These are phyloP conservation scores for Cercospora janseana DNA, from an alignment of 2,329 filamentous ascomycete genomes.

Conservation along the genomic window DNA sequence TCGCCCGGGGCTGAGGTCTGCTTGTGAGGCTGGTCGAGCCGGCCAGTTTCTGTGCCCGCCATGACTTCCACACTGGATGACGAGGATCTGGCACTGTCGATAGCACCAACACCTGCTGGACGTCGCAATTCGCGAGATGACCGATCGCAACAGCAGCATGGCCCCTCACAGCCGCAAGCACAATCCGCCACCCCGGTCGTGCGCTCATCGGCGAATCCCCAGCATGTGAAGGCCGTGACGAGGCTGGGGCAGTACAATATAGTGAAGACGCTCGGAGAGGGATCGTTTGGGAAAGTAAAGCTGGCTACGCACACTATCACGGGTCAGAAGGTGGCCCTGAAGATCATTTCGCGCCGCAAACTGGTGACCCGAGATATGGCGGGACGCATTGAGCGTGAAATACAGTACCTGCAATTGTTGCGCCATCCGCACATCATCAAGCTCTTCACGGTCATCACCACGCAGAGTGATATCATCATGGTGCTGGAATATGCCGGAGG, in stretches of 20 bases:
- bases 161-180: slow-evolving; percentile 28
- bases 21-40: slow-evolving; percentile 16
- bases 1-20: slow-evolving; percentile 9
- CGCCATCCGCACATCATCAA: slow-evolving; percentile 99
- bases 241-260: slow-evolving; percentile 90
- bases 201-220: slow-evolving; percentile 29
- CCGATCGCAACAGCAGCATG: slow-evolving; percentile 32
- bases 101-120: slow-evolving; percentile 29
- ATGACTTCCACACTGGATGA: slow-evolving; percentile 44
- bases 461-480: slow-evolving; percentile 94
- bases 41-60: slow-evolving; percentile 15
- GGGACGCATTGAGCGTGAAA: slow-evolving; percentile 93
- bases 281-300: slow-evolving; percentile 98
- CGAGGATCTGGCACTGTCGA: slow-evolving; percentile 43
- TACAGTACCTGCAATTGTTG: slow-evolving; percentile 92
- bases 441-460: slow-evolving; percentile 96
- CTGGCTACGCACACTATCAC: slow-evolving; percentile 89
- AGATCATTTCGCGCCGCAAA: slow-evolving; percentile 96
- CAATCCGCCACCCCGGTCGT: slow-evolving; percentile 24
- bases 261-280: slow-evolving; percentile 86
- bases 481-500: slow-evolving; percentile 96
- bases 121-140: slow-evolving; percentile 33
- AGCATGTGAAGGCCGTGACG: slow-evolving; percentile 37
- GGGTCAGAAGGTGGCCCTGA: slow-evolving; percentile 91
- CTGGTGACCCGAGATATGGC: slow-evolving; percentile 97